Evolutionary conservation across 116 monocot genomes (phyloP).

Genomic region (Trichopus zeylanicus): DNA sequence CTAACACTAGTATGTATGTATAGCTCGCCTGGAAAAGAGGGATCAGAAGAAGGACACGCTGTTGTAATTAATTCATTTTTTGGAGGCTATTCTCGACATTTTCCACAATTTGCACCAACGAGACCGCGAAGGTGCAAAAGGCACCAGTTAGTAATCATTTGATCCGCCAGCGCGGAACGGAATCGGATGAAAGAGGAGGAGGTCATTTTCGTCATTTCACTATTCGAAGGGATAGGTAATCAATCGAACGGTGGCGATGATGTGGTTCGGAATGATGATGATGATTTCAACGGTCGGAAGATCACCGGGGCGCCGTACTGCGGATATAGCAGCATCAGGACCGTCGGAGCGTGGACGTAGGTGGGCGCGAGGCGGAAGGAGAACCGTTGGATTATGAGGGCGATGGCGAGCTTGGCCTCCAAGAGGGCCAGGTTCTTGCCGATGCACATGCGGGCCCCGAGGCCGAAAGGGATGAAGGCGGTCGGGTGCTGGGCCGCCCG

Average conservation of each 20-base stretch:
- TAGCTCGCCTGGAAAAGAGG: too few species aligned
- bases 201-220: too few species aligned
- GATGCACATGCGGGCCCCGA: constrained; percentile 42
- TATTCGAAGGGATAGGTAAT: too few species aligned
- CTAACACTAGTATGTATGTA: too few species aligned
- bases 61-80: too few species aligned
- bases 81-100: background rate
- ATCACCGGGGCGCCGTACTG: constrained; percentile 37
- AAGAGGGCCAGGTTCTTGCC: constrained; percentile 38
- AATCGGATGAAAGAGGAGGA: too few species aligned
- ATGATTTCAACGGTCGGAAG: constrained; percentile 15
- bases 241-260: too few species aligned
- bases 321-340: constrained; percentile 45
- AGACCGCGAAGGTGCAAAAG: background rate
- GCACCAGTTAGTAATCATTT: background rate
- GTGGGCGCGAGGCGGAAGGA: constrained; percentile 17
- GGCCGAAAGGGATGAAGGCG: constrained; percentile 44
- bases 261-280: background rate
- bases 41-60: too few species aligned
- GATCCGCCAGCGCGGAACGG: too few species aligned
- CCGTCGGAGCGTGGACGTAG: constrained; percentile 39
- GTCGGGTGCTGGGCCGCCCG: constrained; percentile 18
- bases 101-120: background rate
- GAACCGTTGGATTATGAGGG: constrained; percentile 38
- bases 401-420: constrained; percentile 33